Conservation (phyloP, 2,329 filamentous ascomycete species). For the Epicoccum sorghinum region DNA sequence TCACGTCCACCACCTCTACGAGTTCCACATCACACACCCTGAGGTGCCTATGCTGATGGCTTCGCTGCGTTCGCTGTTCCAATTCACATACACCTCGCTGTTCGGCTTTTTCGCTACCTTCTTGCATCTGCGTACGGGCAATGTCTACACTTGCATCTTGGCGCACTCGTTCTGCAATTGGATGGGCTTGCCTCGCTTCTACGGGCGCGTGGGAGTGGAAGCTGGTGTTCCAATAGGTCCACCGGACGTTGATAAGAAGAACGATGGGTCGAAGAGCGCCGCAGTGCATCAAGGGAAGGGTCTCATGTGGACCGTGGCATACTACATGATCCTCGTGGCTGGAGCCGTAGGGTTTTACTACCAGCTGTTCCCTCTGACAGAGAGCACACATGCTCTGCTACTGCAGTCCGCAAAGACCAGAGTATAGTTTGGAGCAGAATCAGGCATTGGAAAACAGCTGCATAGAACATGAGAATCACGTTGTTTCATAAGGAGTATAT, state of each 20-base stretch:
- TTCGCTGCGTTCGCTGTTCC: conserved; percentile 75
- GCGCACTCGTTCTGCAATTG: conserved; percentile 92
- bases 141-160: conserved; percentile 73
- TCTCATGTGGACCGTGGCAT: conserved; percentile 72
- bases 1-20: conserved; percentile 94
- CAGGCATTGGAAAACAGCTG: background rate
- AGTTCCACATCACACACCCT: conserved; percentile 83
- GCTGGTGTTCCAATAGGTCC: conserved; percentile 51
- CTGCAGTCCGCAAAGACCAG: conserved; percentile 15
- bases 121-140: conserved; percentile 83
- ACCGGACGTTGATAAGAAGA: conserved; percentile 36
- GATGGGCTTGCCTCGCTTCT: conserved; percentile 85
- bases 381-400: conserved; percentile 61
- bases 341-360: conserved; percentile 76
- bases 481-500: too few species aligned
- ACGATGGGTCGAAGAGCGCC: conserved; percentile 47
- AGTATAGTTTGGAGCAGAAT: background rate
- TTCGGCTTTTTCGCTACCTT: conserved; percentile 96
- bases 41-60: conserved; percentile 67
- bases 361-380: conserved; percentile 74
- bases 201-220: conserved; percentile 71
- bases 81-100: conserved; percentile 87
- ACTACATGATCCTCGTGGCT: conserved; percentile 76
- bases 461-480: background rate
- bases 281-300: conserved; percentile 33